Evolutionary conservation across 768 basidiomycete genomes (phyloP).

Genomic region (Holtermanniella nyarrowii): DNA sequence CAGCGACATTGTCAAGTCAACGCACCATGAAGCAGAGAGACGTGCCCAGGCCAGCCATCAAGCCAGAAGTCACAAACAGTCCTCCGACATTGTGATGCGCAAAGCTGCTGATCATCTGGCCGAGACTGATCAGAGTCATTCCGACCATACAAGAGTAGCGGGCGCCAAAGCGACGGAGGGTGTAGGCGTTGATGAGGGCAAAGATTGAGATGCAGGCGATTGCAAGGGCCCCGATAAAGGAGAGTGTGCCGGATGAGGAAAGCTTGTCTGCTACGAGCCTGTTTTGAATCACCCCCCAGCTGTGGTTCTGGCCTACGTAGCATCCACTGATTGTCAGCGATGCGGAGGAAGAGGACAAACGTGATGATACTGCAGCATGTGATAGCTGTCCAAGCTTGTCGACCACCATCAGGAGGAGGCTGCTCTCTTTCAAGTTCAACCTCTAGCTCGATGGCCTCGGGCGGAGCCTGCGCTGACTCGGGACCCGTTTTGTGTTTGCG

Average conservation of each 20-base stretch:
- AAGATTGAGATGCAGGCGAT: constrained; percentile 12
- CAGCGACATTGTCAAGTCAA: constrained; percentile 1
- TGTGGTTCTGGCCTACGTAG: constrained; percentile 7
- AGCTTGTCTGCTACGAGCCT: constrained; percentile 10
- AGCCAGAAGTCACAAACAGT: constrained; percentile 12
- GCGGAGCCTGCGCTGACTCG: no score
- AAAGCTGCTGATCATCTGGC: constrained; percentile 11
- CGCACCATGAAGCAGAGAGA: constrained; percentile 3
- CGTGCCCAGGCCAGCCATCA: constrained; percentile 11
- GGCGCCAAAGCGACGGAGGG: constrained; percentile 13
- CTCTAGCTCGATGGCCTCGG: no score
- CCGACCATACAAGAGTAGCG: constrained; percentile 5
- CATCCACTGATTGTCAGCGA: background rate
- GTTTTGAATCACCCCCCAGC: constrained; percentile 19
- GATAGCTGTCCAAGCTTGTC: background rate
- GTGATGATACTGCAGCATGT: background rate
- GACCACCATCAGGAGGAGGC: background rate
- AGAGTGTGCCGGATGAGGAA: constrained; percentile 14
- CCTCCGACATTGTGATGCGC: constrained; percentile 6
- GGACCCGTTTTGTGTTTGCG: no score
- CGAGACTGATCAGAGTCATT: constrained; percentile 5
- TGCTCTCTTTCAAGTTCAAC: background rate
- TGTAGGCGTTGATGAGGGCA: constrained; percentile 11
- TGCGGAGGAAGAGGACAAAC: background rate
- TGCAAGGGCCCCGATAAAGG: constrained; percentile 19